Evolutionary conservation across 1,284 basidiomycete genomes (phyloP), one percentile per base, ranked within the genome.

Genomic region (Gastroboletus turbinatus): DNA sequence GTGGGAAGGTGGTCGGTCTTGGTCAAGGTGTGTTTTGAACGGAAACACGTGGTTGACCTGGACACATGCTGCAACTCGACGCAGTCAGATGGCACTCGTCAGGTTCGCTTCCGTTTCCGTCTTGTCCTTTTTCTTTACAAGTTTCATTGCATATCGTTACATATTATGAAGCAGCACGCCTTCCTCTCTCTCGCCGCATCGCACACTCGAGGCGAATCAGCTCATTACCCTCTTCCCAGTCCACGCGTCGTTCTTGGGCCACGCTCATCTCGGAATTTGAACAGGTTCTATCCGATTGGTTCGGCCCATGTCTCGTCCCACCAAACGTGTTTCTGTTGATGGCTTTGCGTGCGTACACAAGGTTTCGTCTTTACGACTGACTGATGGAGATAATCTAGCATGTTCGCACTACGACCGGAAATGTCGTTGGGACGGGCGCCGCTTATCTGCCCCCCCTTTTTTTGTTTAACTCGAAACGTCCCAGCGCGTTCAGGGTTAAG

Each of bases 31-130:
- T 62, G 60, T 54, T 59, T 61, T 40, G 42, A 54, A 45, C 50
- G 25, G 49, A 57, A 61, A 55, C 67, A 71, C 68, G 67, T 69
- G 70, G 66, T 53, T 27, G 43, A 42, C 46, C 30, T 44, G 14
- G 16, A 27, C 50, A 53, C 50, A 51, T 51, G 50, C 50, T 53
- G 25, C 49, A 21, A 21, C 49, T 52, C 30, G 30, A 52, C 29
- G 30, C 40, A 14, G 46, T 14, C 47, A 51, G 48, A 50, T 17
- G 48, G 32, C 32, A 30, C 36, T 30, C 11, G 29, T 33, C 40
- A 25, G 23, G 35, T 27, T 49, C 43, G 43, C 45, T 53, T 45
- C 39, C 19, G 38, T 14, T 39, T 39, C 36, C n/a, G 4, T 16
- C n/a, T n/a, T 33, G 30, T 16, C 2, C 30, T 35, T 30, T n/a